Percentiles rank a stretch among this genome's conserved stretches.
Conservation (phyloP, 148 eudicot genomes). For the Arctostaphylos glauca region DNA sequence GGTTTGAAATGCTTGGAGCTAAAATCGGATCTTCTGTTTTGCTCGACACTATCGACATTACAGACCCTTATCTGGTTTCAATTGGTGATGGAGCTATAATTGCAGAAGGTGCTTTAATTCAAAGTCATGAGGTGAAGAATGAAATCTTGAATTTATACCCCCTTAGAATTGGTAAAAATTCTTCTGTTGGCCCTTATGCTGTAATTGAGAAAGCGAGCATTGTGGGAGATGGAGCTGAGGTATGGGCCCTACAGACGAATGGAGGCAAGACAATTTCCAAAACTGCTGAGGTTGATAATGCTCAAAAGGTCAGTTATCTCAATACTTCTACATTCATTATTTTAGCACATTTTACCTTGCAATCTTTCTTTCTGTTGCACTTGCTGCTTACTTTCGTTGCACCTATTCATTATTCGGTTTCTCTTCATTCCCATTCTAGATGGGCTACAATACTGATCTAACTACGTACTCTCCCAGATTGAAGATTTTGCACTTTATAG, state of each 20-base stretch:
- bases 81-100: constrained; percentile 46
- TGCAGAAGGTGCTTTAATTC: constrained; percentile 51
- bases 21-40: constrained; percentile 49
- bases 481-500: too few species aligned
- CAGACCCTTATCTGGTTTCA: constrained; percentile 49
- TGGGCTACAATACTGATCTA: too few species aligned
- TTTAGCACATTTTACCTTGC: background rate
- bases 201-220: constrained; percentile 46
- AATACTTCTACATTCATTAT: background rate
- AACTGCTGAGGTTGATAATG: constrained; percentile 18
- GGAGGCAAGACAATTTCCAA: constrained; percentile 24
- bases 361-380: background rate
- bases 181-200: constrained; percentile 43
- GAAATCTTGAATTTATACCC: constrained; percentile 47
- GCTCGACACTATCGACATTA: constrained; percentile 49
- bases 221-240: constrained; percentile 33
- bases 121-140: constrained; percentile 49
- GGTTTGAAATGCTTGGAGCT: constrained; percentile 53
- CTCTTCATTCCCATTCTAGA: too few species aligned
- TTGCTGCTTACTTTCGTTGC: background rate
- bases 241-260: constrained; percentile 37
- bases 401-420: too few species aligned
- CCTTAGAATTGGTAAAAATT: constrained; percentile 38
- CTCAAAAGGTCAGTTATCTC: constrained; percentile 21
- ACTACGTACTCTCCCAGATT: too few species aligned